Conservation (phyloP, 306 rosid species). For the Quercus engelmannii region DNA sequence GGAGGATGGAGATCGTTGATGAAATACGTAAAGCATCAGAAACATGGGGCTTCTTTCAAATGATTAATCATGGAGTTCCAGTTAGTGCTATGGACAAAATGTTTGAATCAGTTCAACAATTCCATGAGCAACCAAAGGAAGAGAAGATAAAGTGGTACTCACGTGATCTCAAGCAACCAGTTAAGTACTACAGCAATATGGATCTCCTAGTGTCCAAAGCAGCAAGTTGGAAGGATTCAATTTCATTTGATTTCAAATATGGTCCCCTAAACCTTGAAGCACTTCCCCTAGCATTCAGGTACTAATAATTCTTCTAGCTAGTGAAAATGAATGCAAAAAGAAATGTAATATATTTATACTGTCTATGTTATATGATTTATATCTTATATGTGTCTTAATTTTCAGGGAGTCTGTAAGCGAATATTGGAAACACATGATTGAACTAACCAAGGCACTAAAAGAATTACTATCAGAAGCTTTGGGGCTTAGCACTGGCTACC, state of each 20-base stretch:
- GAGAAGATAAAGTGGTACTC: constrained; percentile 72
- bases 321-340: no score
- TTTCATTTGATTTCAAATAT: constrained; percentile 53
- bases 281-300: constrained; percentile 64
- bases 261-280: constrained; percentile 51
- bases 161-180: constrained; percentile 42
- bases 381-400: no score
- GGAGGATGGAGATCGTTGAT: constrained; percentile 32
- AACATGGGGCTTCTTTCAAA: constrained; percentile 77
- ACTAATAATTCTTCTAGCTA: background rate
- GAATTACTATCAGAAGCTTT: constrained; percentile 65
- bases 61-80: constrained; percentile 71
- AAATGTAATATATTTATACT: background rate
- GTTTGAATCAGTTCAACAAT: constrained; percentile 38
- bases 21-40: constrained; percentile 53
- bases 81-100: constrained; percentile 39
- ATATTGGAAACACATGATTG: constrained; percentile 45
- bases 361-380: background rate
- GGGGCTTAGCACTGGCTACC: constrained; percentile 47
- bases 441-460: constrained; percentile 42
- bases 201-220: constrained; percentile 58
- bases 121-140: constrained; percentile 65
- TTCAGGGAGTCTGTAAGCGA: constrained; percentile 51
- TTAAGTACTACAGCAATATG: constrained; percentile 64
- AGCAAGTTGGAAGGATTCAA: constrained; percentile 83